Conservation (phyloP, 495 filamentous ascomycete genomes). For the Podospora didyma region DNA sequence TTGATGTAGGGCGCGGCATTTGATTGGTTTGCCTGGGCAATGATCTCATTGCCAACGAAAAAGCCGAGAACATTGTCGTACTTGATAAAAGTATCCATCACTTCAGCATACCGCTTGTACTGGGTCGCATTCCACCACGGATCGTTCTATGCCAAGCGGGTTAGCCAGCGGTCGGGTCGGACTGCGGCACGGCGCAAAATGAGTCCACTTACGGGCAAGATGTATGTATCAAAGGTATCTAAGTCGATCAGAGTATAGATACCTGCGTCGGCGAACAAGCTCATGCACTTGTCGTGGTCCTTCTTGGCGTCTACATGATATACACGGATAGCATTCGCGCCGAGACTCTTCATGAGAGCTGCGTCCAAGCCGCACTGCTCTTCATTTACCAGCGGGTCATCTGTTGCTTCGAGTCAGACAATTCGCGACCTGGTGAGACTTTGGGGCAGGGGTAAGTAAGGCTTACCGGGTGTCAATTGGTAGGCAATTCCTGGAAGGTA, state of each 20-base stretch:
- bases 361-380: conserved; percentile 78
- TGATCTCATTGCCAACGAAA: conserved; percentile 84
- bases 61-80: conserved; percentile 80
- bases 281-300: conserved; percentile 72
- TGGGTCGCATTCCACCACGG: conserved; percentile 68
- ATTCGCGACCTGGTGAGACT: background rate
- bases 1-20: conserved; percentile 76
- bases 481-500: conserved; percentile 17
- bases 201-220: conserved; percentile 56
- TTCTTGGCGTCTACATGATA: conserved; percentile 75
- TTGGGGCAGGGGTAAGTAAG: background rate
- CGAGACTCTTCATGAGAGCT: conserved; percentile 70
- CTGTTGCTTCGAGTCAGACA: conserved; percentile 12
- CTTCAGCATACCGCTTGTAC: conserved; percentile 59
- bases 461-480: conserved; percentile 20
- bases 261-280: conserved; percentile 60
- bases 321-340: conserved; percentile 81
- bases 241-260: conserved; percentile 83
- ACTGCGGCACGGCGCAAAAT: conserved; percentile 2
- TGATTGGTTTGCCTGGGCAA: conserved; percentile 58
- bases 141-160: conserved; percentile 31
- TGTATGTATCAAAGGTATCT: conserved; percentile 77
- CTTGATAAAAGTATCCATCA: conserved; percentile 73
- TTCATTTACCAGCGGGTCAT: conserved; percentile 71
- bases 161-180: conserved; percentile 1